Conservation (phyloP, 164 flowering plant genomes). For the Magnolia officinalis region DNA sequence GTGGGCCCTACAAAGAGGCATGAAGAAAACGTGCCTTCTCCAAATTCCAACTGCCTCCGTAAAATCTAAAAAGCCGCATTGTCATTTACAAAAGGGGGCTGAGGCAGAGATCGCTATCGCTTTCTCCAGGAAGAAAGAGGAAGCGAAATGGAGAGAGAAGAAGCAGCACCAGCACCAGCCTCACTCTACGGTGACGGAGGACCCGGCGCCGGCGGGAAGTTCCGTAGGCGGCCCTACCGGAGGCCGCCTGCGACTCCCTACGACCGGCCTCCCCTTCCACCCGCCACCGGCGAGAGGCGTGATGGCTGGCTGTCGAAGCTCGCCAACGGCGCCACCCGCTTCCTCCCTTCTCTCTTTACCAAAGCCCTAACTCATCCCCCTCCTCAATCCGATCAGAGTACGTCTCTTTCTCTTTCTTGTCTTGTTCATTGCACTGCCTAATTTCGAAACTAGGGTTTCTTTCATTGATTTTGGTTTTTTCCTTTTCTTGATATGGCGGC, state of each 20-base stretch:
- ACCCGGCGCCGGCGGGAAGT: constrained; percentile 69
- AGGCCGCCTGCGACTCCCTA: constrained; percentile 59
- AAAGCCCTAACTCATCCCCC: constrained; percentile 15
- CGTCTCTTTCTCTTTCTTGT: constrained; percentile 5
- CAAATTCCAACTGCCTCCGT: no score
- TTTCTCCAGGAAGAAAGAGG: not conserved
- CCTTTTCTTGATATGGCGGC: not conserved
- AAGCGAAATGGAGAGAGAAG: not conserved
- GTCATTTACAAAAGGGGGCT: no score
- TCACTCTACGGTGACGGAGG: not conserved
- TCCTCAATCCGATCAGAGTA: constrained; percentile 23
- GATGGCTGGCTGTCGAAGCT: constrained; percentile 55
- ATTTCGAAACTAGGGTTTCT: constrained; percentile 4
- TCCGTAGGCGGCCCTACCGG: constrained; percentile 35
- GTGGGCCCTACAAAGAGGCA: no score
- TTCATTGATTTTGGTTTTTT: not conserved
- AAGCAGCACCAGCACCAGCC: not conserved
- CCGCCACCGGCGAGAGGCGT: constrained; percentile 19
- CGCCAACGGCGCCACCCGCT: constrained; percentile 57
- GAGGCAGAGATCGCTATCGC: not conserved
- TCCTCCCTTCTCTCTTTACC: constrained; percentile 60
- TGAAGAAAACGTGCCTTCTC: no score
- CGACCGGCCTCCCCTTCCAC: constrained; percentile 41
- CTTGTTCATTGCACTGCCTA: not conserved
- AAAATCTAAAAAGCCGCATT: no score